Evolutionary conservation across 345 rosid genomes (phyloP).

Genomic region (Geranium brycei): DNA sequence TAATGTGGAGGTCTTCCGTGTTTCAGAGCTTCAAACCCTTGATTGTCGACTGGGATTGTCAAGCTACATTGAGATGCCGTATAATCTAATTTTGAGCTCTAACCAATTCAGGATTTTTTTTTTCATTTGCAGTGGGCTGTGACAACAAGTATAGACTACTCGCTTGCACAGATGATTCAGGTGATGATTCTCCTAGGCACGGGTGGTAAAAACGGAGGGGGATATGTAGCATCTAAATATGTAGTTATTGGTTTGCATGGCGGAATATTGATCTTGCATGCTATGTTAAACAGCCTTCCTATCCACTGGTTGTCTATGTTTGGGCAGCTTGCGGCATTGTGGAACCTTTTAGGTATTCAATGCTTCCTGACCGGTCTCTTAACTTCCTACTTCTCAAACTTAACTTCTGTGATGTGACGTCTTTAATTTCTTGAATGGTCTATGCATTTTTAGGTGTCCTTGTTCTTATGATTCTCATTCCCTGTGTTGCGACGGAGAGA

Average conservation of each 20-base stretch:
- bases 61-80: no score
- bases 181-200: constrained; percentile 81
- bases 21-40: constrained; percentile 6
- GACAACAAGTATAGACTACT: constrained; percentile 54
- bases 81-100: no score
- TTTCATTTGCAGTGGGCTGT: constrained; percentile 78
- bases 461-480: constrained; percentile 69
- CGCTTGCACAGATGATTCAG: constrained; percentile 53
- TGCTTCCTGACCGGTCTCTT: no score
- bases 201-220: constrained; percentile 89
- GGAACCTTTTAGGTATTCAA: constrained; percentile 69
- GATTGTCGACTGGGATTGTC: not conserved
- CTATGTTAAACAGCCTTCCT: constrained; percentile 69
- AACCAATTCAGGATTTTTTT: not conserved
- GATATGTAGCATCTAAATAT: constrained; percentile 73
- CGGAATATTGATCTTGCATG: constrained; percentile 64
- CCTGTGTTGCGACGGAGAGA: constrained; percentile 60
- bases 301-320: constrained; percentile 65
- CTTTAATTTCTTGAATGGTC: no score
- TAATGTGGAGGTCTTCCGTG: constrained; percentile 6
- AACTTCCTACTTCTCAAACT: no score
- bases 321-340: constrained; percentile 84
- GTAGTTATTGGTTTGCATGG: constrained; percentile 67
- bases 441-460: constrained; percentile 43
- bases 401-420: no score